Percentiles rank a stretch among this genome's conserved stretches.
These are phyloP conservation scores for Cryptococcus hybrid DNA, from an alignment of 1,284 basidiomycete genomes.

Conservation along the genomic window DNA sequence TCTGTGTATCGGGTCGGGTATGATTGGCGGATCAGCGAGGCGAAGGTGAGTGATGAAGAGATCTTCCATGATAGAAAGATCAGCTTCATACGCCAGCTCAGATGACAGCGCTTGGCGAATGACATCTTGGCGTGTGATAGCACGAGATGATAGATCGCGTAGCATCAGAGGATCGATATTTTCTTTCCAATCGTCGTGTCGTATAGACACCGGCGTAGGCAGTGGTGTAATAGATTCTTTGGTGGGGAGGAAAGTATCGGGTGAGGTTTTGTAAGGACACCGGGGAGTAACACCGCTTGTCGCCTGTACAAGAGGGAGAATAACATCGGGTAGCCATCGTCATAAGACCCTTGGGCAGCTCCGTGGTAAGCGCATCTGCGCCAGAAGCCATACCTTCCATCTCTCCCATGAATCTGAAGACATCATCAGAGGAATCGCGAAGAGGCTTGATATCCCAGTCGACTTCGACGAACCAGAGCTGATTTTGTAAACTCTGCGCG, in stretches of 20 bases:
- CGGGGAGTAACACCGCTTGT: conserved; percentile 56
- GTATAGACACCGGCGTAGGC: conserved; percentile 11
- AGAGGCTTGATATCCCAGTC: conserved; percentile 86
- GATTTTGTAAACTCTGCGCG: conserved; percentile 82
- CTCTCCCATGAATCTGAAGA: conserved; percentile 94
- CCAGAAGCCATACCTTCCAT: conserved; percentile 63
- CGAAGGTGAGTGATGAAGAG: conserved; percentile 77
- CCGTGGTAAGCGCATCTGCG: conserved; percentile 60
- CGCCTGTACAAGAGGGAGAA: conserved; percentile 48
- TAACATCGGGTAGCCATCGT: conserved; percentile 71
- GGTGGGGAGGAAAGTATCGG: conserved; percentile 30
- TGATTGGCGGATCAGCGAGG: conserved; percentile 67
- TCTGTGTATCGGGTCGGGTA: conserved; percentile 60
- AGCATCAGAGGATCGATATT: conserved; percentile 68
- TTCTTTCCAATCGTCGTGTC: conserved; percentile 66
- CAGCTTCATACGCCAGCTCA: conserved; percentile 86
- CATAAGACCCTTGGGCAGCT: conserved; percentile 66
- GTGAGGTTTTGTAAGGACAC: conserved; percentile 63
- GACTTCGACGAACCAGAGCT: conserved; percentile 95
- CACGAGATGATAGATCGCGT: conserved; percentile 65
- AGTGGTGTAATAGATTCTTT: conserved; percentile 1
- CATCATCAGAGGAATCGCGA: conserved; percentile 88
- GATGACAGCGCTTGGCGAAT: conserved; percentile 89
- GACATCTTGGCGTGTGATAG: conserved; percentile 82
- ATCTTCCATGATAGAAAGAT: conserved; percentile 78